Conservation (phyloP, 2,329 filamentous ascomycete species). For the Colletotrichum shisoi region DNA sequence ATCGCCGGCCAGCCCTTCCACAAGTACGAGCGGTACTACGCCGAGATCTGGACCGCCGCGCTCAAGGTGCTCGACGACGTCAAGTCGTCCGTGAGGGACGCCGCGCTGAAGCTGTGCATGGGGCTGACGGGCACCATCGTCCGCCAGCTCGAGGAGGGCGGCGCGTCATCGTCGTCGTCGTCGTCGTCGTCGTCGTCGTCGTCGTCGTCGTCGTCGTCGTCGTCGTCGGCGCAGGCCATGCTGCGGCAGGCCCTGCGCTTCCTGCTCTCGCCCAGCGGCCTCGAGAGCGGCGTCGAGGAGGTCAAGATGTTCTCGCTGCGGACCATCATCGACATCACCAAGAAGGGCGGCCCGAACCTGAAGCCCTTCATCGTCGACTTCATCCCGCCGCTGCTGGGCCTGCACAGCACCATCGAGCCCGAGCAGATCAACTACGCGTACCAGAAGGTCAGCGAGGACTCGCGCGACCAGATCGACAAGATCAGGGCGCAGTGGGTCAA, state of each 20-base stretch:
- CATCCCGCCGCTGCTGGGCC: constrained; percentile 78
- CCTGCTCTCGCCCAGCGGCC: constrained; percentile 83
- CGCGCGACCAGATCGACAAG: constrained; percentile 88
- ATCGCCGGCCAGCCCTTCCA: constrained; percentile 79
- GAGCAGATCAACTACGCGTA: constrained; percentile 92
- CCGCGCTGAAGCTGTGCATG: constrained; percentile 83
- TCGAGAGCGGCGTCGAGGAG: constrained; percentile 88
- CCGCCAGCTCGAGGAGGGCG: constrained; percentile 81
- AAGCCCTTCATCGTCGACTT: constrained; percentile 83
- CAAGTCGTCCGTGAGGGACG: constrained; percentile 84
- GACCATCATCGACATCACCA: constrained; percentile 87
- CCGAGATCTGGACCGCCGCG: constrained; percentile 82
- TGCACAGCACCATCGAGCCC: constrained; percentile 87
- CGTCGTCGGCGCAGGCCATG: constrained; percentile 77
- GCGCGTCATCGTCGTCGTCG: constrained; percentile 71
- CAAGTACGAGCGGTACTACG: constrained; percentile 84
- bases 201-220: constrained; percentile 71
- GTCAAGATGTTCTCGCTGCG: constrained; percentile 83
- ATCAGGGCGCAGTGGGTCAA: constrained; percentile 82
- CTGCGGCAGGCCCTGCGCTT: constrained; percentile 89
- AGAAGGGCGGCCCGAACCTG: constrained; percentile 82
- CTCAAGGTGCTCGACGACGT: constrained; percentile 96
- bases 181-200: constrained; percentile 73
- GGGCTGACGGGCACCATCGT: constrained; percentile 85
- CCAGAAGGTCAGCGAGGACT: constrained; percentile 85